These are phyloP conservation scores for Fomitiporia mediterranea DNA, from an alignment of 1,284 basidiomycete genomes.

Conservation along the genomic window DNA sequence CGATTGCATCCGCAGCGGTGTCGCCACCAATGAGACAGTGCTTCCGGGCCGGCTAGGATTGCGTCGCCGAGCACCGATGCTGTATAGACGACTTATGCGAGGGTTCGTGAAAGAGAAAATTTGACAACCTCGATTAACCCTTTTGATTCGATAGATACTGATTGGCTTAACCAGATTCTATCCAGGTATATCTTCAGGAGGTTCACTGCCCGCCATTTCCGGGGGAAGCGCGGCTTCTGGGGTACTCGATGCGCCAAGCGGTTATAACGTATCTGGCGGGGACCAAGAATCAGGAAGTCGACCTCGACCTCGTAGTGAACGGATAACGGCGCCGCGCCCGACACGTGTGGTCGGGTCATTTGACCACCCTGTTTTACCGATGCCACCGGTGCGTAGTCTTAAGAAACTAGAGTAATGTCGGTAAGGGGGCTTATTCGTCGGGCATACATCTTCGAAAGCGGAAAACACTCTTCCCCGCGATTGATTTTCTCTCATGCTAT, in stretches of 20 bases:
- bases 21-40: conserved; percentile 70
- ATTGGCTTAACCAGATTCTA: conserved; percentile 51
- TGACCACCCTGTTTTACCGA: conserved; percentile 78
- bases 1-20: conserved; percentile 84
- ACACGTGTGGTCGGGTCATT: conserved; percentile 70
- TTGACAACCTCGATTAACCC: too few species aligned
- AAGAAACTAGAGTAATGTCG: not conserved
- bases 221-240: conserved; percentile 32
- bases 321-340: conserved; percentile 29
- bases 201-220: conserved; percentile 43
- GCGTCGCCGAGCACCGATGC: conserved; percentile 75
- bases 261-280: conserved; percentile 21
- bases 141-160: conserved; percentile 10
- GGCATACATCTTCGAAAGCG: conserved; percentile 41
- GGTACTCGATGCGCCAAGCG: conserved; percentile 39
- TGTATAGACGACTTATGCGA: conserved; percentile 86
- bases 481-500: conserved; percentile 92
- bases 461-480: conserved; percentile 83
- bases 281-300: conserved; percentile 8
- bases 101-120: conserved; percentile 55
- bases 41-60: conserved; percentile 85
- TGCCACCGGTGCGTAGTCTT: conserved; percentile 61
- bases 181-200: conserved; percentile 47
- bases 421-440: not conserved
- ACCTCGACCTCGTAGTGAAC: not conserved